Evolutionary conservation across 2,329 filamentous ascomycete genomes (phyloP).

Genomic region (Penicillium sp.): DNA sequence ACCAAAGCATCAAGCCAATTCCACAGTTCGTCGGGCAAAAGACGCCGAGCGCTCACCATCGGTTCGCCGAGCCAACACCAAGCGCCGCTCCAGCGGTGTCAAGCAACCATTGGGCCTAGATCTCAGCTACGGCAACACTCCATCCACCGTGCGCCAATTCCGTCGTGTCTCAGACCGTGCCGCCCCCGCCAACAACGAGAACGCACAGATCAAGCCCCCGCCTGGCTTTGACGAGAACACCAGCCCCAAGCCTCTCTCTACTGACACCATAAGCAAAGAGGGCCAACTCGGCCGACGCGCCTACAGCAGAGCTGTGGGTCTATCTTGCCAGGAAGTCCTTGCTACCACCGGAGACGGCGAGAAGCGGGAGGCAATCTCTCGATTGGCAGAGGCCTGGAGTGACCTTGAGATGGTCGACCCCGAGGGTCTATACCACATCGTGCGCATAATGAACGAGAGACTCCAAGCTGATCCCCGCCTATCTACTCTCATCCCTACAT

Average conservation of each 20-base stretch:
- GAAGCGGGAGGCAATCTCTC: slow-evolving; percentile 83
- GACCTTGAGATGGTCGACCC: slow-evolving; percentile 83
- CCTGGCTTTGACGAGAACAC: slow-evolving; percentile 42
- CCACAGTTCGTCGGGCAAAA: slow-evolving; percentile 53
- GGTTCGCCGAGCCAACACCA: slow-evolving; percentile 39
- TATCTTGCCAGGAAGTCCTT: slow-evolving; percentile 79
- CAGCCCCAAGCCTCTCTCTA: slow-evolving; percentile 36
- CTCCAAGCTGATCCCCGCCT: slow-evolving; percentile 55
- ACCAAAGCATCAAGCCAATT: slow-evolving; percentile 57
- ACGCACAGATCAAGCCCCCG: slow-evolving; percentile 23
- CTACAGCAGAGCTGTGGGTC: slow-evolving; percentile 79
- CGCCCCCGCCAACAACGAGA: slow-evolving; percentile 38
- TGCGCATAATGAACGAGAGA: slow-evolving; percentile 74
- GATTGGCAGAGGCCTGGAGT: slow-evolving; percentile 81
- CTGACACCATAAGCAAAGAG: slow-evolving; percentile 65
- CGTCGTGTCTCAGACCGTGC: slow-evolving; percentile 77
- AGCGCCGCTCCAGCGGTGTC: slow-evolving; percentile 49
- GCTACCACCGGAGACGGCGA: slow-evolving; percentile 69
- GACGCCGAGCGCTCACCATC: slow-evolving; percentile 49
- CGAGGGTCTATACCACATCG: slow-evolving; percentile 82
- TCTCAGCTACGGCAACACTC: slow-evolving; percentile 89
- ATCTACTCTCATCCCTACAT: slow-evolving; percentile 38
- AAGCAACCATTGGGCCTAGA: slow-evolving; percentile 85
- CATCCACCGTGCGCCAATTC: slow-evolving; percentile 89
- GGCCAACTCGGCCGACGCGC: slow-evolving; percentile 76